These are phyloP conservation scores for Bonia amplexicaulis DNA, from an alignment of 176 grass and related monocot genomes.

Conservation along the genomic window DNA sequence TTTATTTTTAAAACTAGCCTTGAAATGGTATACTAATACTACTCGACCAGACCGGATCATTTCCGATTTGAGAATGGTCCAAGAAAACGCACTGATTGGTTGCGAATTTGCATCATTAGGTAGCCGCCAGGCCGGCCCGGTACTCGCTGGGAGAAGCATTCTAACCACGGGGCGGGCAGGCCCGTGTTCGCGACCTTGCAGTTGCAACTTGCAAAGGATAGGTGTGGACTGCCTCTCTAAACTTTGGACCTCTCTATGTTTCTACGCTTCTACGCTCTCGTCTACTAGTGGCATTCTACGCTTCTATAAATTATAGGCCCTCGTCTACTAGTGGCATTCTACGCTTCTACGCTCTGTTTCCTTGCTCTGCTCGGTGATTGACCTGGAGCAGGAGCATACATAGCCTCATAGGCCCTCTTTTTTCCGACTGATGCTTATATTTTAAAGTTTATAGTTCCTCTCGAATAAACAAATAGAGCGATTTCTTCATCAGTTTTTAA, in stretches of 20 bases:
- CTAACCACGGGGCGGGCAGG: not conserved
- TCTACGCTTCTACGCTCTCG: no score
- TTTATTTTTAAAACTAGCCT: not conserved
- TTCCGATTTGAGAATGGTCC: not conserved
- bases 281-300: not conserved
- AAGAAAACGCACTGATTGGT: not conserved
- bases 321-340: not conserved
- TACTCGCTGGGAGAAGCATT: not conserved
- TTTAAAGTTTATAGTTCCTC: no score
- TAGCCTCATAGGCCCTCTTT: no score
- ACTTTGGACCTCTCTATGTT: not conserved
- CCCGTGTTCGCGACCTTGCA: not conserved
- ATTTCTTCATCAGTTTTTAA: no score
- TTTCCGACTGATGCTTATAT: no score
- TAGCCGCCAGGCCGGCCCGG: not conserved
- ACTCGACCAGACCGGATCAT: not conserved
- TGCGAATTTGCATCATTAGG: not conserved
- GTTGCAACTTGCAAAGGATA: not conserved
- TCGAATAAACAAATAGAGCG: accelerated
- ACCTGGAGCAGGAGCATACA: no score
- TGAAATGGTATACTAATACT: not conserved
- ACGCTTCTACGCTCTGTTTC: not conserved
- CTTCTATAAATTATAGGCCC: no score
- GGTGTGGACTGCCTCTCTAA: not conserved
- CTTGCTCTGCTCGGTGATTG: no score